Percentiles rank a stretch among this genome's conserved stretches.
These are phyloP conservation scores for Microascus cirrosus DNA, from an alignment of 2,329 filamentous ascomycete genomes.

Conservation along the genomic window DNA sequence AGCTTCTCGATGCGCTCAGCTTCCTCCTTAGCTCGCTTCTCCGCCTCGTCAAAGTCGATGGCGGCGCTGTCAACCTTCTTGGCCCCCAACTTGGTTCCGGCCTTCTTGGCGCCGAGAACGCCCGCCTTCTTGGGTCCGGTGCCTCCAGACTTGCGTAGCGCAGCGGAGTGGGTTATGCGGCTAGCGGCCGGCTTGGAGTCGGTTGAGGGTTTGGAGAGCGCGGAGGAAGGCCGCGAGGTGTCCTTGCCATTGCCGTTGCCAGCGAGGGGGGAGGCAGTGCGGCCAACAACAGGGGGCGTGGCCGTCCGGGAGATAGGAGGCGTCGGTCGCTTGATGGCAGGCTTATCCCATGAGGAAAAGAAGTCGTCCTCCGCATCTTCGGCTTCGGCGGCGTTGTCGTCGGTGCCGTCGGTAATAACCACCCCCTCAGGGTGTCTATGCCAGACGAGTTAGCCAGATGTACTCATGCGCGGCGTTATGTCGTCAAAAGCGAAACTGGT, in stretches of 20 bases:
- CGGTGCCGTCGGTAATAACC: constrained; percentile 64
- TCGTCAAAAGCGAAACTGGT: neutral
- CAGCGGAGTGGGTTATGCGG: constrained; percentile 64
- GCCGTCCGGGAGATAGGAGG: constrained; percentile 84
- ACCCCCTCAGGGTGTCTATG: constrained; percentile 74
- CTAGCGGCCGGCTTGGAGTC: constrained; percentile 53
- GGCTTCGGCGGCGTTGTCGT: constrained; percentile 64
- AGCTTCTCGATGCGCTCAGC: constrained; percentile 91
- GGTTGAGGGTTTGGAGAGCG: constrained; percentile 49
- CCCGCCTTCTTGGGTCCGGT: constrained; percentile 67
- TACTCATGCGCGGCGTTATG: neutral
- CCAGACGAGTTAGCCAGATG: neutral
- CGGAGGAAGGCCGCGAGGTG: constrained; percentile 68
- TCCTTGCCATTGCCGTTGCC: constrained; percentile 65
- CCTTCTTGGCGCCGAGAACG: constrained; percentile 78
- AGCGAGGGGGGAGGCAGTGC: constrained; percentile 78
- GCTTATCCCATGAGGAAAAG: constrained; percentile 99
- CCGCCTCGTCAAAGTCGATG: constrained; percentile 94
- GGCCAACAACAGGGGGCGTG: constrained; percentile 70
- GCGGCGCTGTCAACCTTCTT: constrained; percentile 77
- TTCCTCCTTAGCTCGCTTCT: constrained; percentile 95
- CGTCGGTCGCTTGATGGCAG: constrained; percentile 88
- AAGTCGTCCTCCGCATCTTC: constrained; percentile 88
- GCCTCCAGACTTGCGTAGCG: constrained; percentile 65
- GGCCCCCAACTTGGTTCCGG: constrained; percentile 68